These are phyloP conservation scores for Podospora tetraspora DNA, from an alignment of 495 filamentous ascomycete species.

Conservation along the genomic window DNA sequence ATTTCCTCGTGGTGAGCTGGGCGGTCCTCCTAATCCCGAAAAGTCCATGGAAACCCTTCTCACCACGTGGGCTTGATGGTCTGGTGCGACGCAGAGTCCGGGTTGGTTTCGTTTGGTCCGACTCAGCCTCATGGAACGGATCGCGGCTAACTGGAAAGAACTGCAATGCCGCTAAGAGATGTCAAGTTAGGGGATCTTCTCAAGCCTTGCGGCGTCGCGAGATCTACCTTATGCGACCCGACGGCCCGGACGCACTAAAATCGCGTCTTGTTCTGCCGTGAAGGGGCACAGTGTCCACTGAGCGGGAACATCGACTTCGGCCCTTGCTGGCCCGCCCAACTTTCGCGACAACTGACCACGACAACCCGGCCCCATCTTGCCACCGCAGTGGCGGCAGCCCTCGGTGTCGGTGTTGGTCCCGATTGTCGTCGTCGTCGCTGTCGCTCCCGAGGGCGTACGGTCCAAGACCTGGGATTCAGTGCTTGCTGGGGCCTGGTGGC, in stretches of 20 bases:
- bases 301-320: not conserved
- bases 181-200: slow-evolving; percentile 21
- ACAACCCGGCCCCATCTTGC: not conserved
- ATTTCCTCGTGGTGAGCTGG: too few relatives aligned
- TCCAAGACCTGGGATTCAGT: not conserved
- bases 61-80: not conserved
- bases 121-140: not conserved
- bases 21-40: too few relatives aligned
- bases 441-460: not conserved
- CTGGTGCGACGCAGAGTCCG: not conserved
- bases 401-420: not conserved
- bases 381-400: not conserved
- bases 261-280: slow-evolving; percentile 22
- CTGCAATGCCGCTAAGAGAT: slow-evolving; percentile 21
- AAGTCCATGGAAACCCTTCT: too few relatives aligned
- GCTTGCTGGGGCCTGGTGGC: not conserved
- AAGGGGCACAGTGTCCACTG: slow-evolving; percentile 22
- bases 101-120: not conserved
- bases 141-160: not conserved
- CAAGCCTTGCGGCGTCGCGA: slow-evolving; percentile 20
- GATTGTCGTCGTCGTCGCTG: not conserved
- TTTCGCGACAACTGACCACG: not conserved
- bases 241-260: slow-evolving; percentile 24
- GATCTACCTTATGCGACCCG: slow-evolving; percentile 21
- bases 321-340: not conserved